Evolutionary conservation across 192 early-diverging fungal genomes (phyloP), one percentile per base, ranked within the genome.

Genomic region (Rhizoclosmatium globosum): DNA sequence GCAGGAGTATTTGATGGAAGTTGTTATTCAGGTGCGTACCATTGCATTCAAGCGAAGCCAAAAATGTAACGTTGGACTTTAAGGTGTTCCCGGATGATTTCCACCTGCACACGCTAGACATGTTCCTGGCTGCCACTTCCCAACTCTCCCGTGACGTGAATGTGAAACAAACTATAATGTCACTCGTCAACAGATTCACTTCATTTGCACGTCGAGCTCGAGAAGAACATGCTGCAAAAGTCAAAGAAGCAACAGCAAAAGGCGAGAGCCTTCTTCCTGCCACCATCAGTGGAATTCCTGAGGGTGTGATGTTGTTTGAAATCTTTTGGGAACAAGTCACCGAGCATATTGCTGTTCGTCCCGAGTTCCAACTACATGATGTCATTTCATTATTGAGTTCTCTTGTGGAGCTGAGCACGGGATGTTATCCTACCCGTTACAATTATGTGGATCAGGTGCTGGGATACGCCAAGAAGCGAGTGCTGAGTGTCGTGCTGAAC

Each of bases 1-100:
- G 6, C 98, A 99, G 80, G 98, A 99, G 80, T 99, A 99, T 81
- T 88, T 99, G 44, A 98, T 99, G 97, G 98, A 99, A 82, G 97
- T 96, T 31, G 96, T 99, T 68, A 96, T 98, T 79, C 98, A 99
- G 86, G 95, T 95, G 88, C 47, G 11, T 31, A 4, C 19, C 77
- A 90, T 90, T 91, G 93, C 13, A 99, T 98, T 77, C 94, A 90
- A 96, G 97, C 76, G 96, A 96, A 67, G 98, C 96, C 84, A 97
- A 97, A 71, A 4, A 56, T 38, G n/a, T 56, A 4, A 48, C 46
- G 17, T 56, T 23, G 38, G 31, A 60, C n/a, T n/a, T 15, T 17
- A 78, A 93, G 92, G 93, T 94, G 11, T 99, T 99, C 76, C 95
- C 91, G 50, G 98, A 99, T 76, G 97, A 98, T 72, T 99, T 97